Conservation (phyloP, 306 rosid species). For the Quercus mongolica region DNA sequence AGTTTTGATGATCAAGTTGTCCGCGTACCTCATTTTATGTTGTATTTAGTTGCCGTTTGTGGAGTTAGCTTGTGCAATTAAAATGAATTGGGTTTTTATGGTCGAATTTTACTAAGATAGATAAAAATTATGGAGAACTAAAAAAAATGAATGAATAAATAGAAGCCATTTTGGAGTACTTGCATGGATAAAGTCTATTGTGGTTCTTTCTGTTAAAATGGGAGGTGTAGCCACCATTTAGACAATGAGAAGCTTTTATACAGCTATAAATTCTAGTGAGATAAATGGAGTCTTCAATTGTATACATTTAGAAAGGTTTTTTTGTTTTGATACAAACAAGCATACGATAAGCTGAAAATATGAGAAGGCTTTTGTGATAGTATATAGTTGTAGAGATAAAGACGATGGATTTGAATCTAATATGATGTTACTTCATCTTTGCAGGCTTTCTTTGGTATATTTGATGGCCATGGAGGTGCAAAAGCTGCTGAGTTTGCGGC, state of each 20-base stretch:
- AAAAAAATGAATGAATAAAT: not conserved
- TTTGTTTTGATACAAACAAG: not conserved
- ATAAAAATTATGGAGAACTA: not conserved
- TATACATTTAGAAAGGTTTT: not conserved
- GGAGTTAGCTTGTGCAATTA: not conserved
- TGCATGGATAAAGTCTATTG: not conserved
- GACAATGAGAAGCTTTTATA: not conserved
- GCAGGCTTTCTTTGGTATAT: constrained; percentile 91
- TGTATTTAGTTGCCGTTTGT: not conserved
- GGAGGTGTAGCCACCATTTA: not conserved
- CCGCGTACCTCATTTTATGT: not conserved
- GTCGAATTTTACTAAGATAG: not conserved
- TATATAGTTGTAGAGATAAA: not conserved
- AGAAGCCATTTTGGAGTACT: not conserved
- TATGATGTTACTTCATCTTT: constrained; percentile 1
- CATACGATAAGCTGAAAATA: not conserved
- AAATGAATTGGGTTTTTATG: not conserved
- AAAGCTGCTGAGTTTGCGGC: constrained; percentile 90
- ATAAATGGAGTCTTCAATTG: too few species aligned
- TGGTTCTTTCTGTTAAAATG: not conserved
- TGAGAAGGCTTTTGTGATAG: not conserved
- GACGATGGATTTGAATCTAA: constrained; percentile 18
- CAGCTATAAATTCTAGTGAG: not conserved
- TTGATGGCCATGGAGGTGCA: constrained; percentile 94
- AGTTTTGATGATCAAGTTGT: not conserved